Percentiles rank a stretch among this genome's conserved stretches.
Evolutionary conservation across 1,139 yeast species (phyloP).

Genomic region (Nakaseomyces delphensis): DNA sequence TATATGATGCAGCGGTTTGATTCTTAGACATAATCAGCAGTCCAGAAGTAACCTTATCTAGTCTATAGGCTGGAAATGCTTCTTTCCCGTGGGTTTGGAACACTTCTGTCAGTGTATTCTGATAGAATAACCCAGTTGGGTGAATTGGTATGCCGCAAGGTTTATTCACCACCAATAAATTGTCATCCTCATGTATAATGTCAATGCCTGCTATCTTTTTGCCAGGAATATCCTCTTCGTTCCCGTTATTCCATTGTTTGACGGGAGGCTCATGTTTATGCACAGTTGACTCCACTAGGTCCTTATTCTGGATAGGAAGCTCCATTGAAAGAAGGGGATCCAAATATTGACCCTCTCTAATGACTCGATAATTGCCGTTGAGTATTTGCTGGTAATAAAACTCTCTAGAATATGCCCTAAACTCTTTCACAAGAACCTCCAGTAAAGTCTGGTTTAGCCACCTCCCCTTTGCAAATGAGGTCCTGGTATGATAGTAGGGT

Average conservation of each 20-base stretch:
- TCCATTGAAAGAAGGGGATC: constrained; percentile 13
- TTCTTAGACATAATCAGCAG: constrained; percentile 51
- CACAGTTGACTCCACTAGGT: constrained; percentile 38
- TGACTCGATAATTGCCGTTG: constrained; percentile 17
- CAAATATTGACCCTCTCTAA: constrained; percentile 17
- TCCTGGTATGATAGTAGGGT: constrained; percentile 76
- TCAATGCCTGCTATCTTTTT: constrained; percentile 29
- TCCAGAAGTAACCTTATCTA: constrained; percentile 73
- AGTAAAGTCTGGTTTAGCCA: constrained; percentile 72
- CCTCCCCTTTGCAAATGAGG: constrained; percentile 76
- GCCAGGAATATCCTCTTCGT: constrained; percentile 13
- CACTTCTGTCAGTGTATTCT: constrained; percentile 55
- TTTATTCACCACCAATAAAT: constrained; percentile 54
- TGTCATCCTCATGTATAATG: constrained; percentile 41
- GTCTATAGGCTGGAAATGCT: constrained; percentile 55
- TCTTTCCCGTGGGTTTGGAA: constrained; percentile 35
- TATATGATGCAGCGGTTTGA: constrained; percentile 36
- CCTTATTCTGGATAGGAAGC: constrained; percentile 36
- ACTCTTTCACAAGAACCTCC: constrained; percentile 70
- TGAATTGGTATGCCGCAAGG: constrained; percentile 77
- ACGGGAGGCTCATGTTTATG: constrained; percentile 63
- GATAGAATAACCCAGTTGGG: constrained; percentile 59
- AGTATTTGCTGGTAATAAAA: constrained; percentile 18
- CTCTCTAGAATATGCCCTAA: constrained; percentile 35
- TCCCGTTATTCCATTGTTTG: constrained; percentile 26